Conservation (phyloP, 202 grass and related monocot genomes). For the Eragrostis tef region DNA sequence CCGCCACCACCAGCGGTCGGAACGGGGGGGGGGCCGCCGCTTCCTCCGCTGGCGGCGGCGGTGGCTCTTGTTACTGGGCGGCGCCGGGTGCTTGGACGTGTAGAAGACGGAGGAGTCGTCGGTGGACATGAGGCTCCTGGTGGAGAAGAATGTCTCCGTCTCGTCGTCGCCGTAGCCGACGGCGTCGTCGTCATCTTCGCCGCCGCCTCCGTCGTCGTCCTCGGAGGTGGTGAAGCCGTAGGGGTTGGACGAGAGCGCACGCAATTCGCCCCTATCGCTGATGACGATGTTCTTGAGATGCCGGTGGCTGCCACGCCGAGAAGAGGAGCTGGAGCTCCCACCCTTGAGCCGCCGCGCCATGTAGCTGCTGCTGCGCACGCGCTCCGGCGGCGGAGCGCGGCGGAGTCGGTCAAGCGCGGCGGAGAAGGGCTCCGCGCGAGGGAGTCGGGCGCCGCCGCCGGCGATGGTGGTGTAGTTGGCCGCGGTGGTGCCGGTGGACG, state of each 20-base stretch:
- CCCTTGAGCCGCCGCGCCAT: neutral
- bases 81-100: neutral
- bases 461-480: constrained; percentile 1
- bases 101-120: constrained; percentile 70
- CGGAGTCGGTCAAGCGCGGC: too few species aligned
- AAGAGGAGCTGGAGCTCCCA: neutral
- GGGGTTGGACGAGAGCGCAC: constrained; percentile 43
- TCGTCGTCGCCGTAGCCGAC: neutral
- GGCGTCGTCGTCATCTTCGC: neutral
- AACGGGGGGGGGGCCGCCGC: constrained; percentile 23
- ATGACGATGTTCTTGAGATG: neutral
- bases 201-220: constrained; percentile 21
- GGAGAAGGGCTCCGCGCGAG: constrained; percentile 3
- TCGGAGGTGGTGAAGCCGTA: constrained; percentile 58
- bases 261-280: neutral
- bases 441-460: neutral
- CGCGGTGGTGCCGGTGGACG: neutral
- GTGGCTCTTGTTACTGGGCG: constrained; percentile 12
- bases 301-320: neutral
- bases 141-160: constrained; percentile 60
- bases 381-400: too few species aligned
- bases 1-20: constrained; percentile 37
- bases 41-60: neutral
- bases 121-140: constrained; percentile 59
- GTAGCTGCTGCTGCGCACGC: neutral